A percentile compares a stretch with the other conserved stretches of the same genome.
phyloP scores from a whole-genome alignment of 108 stramenopile species.

The Conticribra guillardii region DNA sequence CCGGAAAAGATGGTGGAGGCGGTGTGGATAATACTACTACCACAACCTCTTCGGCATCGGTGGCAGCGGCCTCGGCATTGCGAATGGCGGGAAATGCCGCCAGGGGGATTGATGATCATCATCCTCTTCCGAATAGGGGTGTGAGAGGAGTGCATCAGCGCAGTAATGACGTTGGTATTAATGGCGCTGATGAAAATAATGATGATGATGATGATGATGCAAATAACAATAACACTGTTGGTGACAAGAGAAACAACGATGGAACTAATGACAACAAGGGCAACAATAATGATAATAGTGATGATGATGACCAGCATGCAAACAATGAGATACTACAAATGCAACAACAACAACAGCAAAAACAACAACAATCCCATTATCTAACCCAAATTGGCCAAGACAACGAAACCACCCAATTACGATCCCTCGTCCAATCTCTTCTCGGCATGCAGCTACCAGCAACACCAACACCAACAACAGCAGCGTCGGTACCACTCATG shows the following conservation, averaged over 20 bases:
- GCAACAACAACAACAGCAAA: not conserved
- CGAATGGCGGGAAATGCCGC: slow-evolving; percentile 12
- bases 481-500: not conserved
- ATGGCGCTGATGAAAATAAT: not conserved
- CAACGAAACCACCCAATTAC: slow-evolving; percentile 26
- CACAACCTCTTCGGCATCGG: not conserved
- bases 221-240: too few species aligned
- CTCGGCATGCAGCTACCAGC: slow-evolving; percentile 25
- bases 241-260: too few species aligned
- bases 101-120: not conserved
- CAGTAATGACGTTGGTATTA: too few species aligned
- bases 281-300: too few species aligned
- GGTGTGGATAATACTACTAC: not conserved
- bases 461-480: not conserved
- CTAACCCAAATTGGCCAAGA: slow-evolving; percentile 4
- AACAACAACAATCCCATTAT: not conserved
- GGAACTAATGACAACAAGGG: too few species aligned
- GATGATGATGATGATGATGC: not conserved
- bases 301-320: too few species aligned
- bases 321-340: too few species aligned
- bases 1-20: not conserved
- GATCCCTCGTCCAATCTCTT: slow-evolving; percentile 43
- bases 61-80: slow-evolving; percentile 2
- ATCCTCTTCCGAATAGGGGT: not conserved
- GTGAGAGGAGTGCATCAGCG: not conserved